These are phyloP conservation scores for Saitozyma podzolica DNA, from an alignment of 768 basidiomycete genomes.

Conservation along the genomic window DNA sequence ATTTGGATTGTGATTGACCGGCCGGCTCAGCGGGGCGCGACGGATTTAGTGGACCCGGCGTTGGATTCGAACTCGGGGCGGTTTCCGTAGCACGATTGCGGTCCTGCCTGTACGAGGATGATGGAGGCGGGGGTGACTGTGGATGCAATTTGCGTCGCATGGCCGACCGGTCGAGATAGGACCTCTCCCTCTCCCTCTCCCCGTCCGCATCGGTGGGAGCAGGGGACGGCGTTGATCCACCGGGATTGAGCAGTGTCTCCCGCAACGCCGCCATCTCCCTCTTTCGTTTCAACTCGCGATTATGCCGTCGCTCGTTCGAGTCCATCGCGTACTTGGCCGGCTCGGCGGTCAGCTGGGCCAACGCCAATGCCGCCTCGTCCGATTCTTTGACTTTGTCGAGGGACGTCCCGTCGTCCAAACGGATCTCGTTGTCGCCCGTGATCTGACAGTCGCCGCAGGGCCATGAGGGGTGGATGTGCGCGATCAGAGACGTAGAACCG, in stretches of 20 bases:
- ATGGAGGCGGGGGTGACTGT: slow-evolving; percentile 6
- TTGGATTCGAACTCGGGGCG: too few relatives aligned
- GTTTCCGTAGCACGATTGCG: too few relatives aligned
- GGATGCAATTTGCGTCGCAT: slow-evolving; percentile 37
- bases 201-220: neutral
- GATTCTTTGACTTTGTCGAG: neutral
- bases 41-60: too few relatives aligned
- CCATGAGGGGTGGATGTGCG: slow-evolving; percentile 46
- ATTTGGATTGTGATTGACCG: neutral
- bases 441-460: slow-evolving; percentile 46
- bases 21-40: too few relatives aligned
- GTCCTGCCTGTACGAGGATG: neutral
- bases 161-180: slow-evolving; percentile 43
- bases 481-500: slow-evolving; percentile 37
- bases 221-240: neutral
- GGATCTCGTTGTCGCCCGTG: slow-evolving; percentile 25
- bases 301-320: slow-evolving; percentile 28
- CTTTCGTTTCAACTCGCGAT: slow-evolving; percentile 32
- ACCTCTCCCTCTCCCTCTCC: neutral
- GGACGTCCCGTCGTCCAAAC: slow-evolving; percentile 26
- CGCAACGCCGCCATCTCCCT: slow-evolving; percentile 33
- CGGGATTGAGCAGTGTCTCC: slow-evolving; percentile 22
- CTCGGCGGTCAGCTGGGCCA: neutral
- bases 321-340: slow-evolving; percentile 17
- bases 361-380: neutral